A percentile compares a stretch with the other conserved stretches of the same genome.
These are phyloP conservation scores for Melastoma malabathricum DNA, from an alignment of 345 rosid genomes.

Conservation along the genomic window DNA sequence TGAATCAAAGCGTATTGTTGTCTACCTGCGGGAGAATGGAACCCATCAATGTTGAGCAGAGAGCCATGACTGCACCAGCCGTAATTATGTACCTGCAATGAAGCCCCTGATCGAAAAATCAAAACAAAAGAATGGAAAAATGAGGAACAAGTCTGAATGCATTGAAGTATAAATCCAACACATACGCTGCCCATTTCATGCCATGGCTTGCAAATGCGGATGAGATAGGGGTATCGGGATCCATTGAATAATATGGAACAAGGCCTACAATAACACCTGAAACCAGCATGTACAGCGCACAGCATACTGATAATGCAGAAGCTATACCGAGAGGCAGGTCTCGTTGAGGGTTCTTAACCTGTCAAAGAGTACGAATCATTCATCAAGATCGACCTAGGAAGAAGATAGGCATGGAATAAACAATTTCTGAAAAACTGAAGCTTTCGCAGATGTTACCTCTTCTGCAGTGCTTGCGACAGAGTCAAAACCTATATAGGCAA, in stretches of 20 bases:
- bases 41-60: slow-evolving; percentile 91
- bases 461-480: slow-evolving; percentile 97
- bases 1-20: neutral
- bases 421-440: neutral
- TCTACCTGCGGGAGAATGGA: slow-evolving; percentile 92
- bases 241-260: slow-evolving; percentile 86
- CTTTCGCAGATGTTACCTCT: slow-evolving; percentile 39
- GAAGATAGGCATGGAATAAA: neutral
- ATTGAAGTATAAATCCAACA: slow-evolving; percentile 5
- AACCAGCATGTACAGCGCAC: slow-evolving; percentile 85
- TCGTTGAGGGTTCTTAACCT: slow-evolving; percentile 97
- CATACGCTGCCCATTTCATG: slow-evolving; percentile 99
- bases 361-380: slow-evolving; percentile 9
- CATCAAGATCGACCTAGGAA: neutral
- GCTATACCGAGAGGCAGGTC: slow-evolving; percentile 97
- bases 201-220: slow-evolving; percentile 81
- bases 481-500: slow-evolving; percentile 94
- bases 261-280: slow-evolving; percentile 85
- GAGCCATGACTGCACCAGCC: slow-evolving; percentile 87
- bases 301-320: slow-evolving; percentile 67
- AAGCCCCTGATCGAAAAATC: slow-evolving; percentile 4
- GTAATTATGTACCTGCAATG: slow-evolving; percentile 63
- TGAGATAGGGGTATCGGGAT: slow-evolving; percentile 97
- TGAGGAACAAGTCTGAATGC: neutral
- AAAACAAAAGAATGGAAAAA: neutral